A percentile compares a stretch with the other conserved stretches of the same genome.
phyloP scores from a whole-genome alignment of 78 protist genomes.

The Ministeria vibrans region DNA sequence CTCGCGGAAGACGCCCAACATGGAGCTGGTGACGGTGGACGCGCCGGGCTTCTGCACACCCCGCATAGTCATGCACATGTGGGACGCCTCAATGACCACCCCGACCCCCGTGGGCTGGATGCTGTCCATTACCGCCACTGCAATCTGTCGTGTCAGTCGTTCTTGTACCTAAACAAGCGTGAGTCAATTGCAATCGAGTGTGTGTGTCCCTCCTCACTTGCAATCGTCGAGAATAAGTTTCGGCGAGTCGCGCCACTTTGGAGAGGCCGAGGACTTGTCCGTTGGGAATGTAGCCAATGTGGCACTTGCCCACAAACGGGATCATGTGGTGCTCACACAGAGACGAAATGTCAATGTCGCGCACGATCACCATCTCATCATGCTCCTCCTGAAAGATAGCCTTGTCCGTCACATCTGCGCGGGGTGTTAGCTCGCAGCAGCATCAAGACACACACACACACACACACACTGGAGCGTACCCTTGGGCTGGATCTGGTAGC shows the following conservation, averaged over 20 bases:
- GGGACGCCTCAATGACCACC: conserved; percentile 82
- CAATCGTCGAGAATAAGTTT: conserved; percentile 64
- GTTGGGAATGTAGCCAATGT: conserved; percentile 85
- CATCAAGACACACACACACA: neutral
- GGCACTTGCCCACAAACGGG: conserved; percentile 79
- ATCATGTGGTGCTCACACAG: conserved; percentile 94
- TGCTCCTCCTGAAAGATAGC: conserved; percentile 81
- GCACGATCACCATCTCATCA: conserved; percentile 83
- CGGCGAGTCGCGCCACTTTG: conserved; percentile 87
- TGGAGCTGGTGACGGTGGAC: conserved; percentile 56
- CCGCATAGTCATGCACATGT: conserved; percentile 92
- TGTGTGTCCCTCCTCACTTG: conserved; percentile 33
- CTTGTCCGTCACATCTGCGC: conserved; percentile 49
- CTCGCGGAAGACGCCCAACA: conserved; percentile 69
- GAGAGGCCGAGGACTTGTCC: conserved; percentile 81
- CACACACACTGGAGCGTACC: neutral
- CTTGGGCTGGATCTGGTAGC: conserved; percentile 40
- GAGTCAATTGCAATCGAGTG: too few species aligned
- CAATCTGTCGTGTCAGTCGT: conserved; percentile 83
- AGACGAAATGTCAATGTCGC: conserved; percentile 78
- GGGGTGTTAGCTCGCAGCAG: neutral
- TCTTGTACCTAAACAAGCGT: too few species aligned
- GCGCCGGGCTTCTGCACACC: conserved; percentile 84
- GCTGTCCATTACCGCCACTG: conserved; percentile 59
- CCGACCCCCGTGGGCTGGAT: conserved; percentile 83